These are phyloP conservation scores for Rhizophora mangle DNA, from an alignment of 345 rosid genomes.

Conservation along the genomic window DNA sequence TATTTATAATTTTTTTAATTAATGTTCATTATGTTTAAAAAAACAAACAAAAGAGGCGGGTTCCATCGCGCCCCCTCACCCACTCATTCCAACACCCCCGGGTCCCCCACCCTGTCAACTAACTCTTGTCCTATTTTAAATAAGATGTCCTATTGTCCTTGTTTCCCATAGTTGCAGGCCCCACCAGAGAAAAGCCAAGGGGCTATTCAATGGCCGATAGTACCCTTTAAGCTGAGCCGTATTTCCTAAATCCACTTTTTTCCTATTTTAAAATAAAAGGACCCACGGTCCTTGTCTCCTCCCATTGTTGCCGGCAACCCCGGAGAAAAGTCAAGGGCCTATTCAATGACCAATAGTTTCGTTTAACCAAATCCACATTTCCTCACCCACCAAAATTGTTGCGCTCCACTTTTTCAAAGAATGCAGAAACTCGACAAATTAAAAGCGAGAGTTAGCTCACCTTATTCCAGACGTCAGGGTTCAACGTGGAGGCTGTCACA, in stretches of 20 bases:
- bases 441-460: slow-evolving; percentile 31
- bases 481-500: slow-evolving; percentile 41
- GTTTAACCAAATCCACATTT: not conserved
- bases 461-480: slow-evolving; percentile 55
- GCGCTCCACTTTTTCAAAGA: not conserved
- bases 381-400: not conserved
- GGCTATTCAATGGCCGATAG: not conserved
- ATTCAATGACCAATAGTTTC: not conserved
- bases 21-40: too few relatives aligned
- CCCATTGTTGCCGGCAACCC: too few relatives aligned
- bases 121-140: too few relatives aligned
- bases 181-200: not conserved
- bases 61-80: too few relatives aligned
- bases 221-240: not conserved
- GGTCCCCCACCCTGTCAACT: too few relatives aligned
- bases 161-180: too few relatives aligned
- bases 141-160: too few relatives aligned
- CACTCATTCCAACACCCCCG: too few relatives aligned
- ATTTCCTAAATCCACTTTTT: not conserved
- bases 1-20: too few relatives aligned
- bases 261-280: too few relatives aligned
- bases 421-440: not conserved
- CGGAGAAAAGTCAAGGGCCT: not conserved
- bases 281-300: too few relatives aligned
- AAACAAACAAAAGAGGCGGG: too few relatives aligned